These are phyloP conservation scores for Amaranthus tricolor DNA, from an alignment of 179 eudicot species.

Conservation along the genomic window DNA sequence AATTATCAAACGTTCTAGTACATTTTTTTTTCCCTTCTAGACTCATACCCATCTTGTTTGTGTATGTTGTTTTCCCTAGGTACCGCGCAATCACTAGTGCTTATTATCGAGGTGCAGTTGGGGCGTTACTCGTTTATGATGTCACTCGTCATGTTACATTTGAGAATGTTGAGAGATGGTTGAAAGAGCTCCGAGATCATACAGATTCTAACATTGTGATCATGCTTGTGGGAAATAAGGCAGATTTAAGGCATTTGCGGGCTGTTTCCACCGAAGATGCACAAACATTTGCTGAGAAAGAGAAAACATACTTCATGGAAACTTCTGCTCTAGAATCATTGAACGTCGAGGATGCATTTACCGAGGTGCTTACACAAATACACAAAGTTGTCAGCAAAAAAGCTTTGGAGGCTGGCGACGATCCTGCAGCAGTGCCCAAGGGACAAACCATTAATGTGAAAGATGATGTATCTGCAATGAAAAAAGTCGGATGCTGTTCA, in stretches of 20 bases:
- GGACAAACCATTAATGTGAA: conserved; percentile 61
- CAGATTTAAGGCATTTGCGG: conserved; percentile 48
- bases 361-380: conserved; percentile 52
- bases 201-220: conserved; percentile 48
- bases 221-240: conserved; percentile 55
- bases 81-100: conserved; percentile 63
- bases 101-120: conserved; percentile 56
- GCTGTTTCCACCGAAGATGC: conserved; percentile 57
- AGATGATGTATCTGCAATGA: conserved; percentile 58
- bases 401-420: conserved; percentile 50
- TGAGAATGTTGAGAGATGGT: conserved; percentile 57
- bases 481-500: conserved; percentile 55
- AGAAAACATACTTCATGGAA: conserved; percentile 48
- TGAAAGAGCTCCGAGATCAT: conserved; percentile 53
- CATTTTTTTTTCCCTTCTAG: too few relatives aligned
- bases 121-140: conserved; percentile 50
- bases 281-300: conserved; percentile 47
- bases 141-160: conserved; percentile 48
- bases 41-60: too few relatives aligned
- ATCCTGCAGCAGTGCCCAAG: conserved; percentile 50
- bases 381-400: conserved; percentile 42
- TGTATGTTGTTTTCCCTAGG: conserved; percentile 13
- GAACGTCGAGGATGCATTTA: conserved; percentile 52
- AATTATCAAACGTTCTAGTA: too few relatives aligned
- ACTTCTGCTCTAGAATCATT: conserved; percentile 53